phyloP scores from a whole-genome alignment of 2,329 filamentous ascomycete species.

The Cercospora brassicicola region DNA sequence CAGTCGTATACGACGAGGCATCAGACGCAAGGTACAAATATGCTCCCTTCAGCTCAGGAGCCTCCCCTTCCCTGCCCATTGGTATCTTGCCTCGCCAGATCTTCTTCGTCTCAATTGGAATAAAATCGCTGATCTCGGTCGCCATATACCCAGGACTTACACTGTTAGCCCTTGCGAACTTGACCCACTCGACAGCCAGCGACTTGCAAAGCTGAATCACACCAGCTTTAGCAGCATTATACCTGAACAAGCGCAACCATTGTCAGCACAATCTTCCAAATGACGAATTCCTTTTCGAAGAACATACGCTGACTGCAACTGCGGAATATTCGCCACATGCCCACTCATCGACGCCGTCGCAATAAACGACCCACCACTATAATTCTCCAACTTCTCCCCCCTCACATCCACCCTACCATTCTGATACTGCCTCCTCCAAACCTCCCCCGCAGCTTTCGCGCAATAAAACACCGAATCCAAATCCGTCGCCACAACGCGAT shows the following conservation, averaged over 20 bases:
- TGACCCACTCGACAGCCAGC: slow-evolving; percentile 57
- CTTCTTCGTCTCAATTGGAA: slow-evolving; percentile 42
- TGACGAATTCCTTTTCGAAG: background rate
- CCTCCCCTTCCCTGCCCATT: slow-evolving; percentile 44
- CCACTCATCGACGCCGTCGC: slow-evolving; percentile 43
- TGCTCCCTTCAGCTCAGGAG: slow-evolving; percentile 37
- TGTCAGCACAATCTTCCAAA: background rate
- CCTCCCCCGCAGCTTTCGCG: slow-evolving; percentile 58
- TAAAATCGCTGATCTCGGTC: slow-evolving; percentile 55
- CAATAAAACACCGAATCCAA: slow-evolving; percentile 54
- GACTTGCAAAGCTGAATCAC: slow-evolving; percentile 59
- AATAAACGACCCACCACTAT: slow-evolving; percentile 52
- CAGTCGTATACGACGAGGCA: slow-evolving; percentile 37
- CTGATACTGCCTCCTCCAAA: slow-evolving; percentile 69
- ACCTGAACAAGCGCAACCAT: background rate
- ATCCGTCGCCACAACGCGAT: slow-evolving; percentile 68
- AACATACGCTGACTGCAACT: slow-evolving; percentile 55
- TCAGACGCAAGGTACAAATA: slow-evolving; percentile 39
- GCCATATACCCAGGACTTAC: slow-evolving; percentile 57
- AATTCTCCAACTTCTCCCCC: slow-evolving; percentile 43
- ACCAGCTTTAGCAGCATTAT: slow-evolving; percentile 55
- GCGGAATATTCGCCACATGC: slow-evolving; percentile 39
- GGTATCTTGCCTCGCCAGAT: slow-evolving; percentile 54
- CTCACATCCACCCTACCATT: slow-evolving; percentile 58
- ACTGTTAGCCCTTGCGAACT: slow-evolving; percentile 57